These are phyloP conservation scores for Dichotomopilus funicola DNA, from an alignment of 2,329 filamentous ascomycete genomes.

Conservation along the genomic window DNA sequence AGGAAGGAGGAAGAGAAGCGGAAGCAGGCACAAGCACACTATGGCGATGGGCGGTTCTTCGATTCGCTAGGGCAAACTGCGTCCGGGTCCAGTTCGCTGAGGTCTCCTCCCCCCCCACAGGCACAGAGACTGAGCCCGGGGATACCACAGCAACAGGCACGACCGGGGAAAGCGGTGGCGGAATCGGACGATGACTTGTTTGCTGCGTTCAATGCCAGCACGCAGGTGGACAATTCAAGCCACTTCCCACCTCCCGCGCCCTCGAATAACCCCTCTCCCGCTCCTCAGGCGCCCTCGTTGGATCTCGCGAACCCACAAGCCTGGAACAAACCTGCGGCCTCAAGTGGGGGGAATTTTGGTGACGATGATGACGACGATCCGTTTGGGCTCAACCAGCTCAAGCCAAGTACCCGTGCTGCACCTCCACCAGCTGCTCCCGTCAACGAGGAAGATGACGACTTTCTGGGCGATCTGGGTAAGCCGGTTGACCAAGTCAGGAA, in stretches of 20 bases:
- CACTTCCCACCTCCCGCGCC: constrained; percentile 51
- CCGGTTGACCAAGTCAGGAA: constrained; percentile 55
- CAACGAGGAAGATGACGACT: constrained; percentile 61
- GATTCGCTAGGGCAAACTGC: constrained; percentile 55
- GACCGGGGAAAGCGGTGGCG: constrained; percentile 24
- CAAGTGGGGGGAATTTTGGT: constrained; percentile 34
- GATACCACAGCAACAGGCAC: constrained; percentile 14
- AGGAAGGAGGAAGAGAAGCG: constrained; percentile 68
- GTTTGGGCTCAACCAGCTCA: constrained; percentile 69
- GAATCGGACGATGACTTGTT: constrained; percentile 58
- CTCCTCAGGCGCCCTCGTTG: constrained; percentile 34
- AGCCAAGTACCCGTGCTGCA: constrained; percentile 31
- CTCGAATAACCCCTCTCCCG: constrained; percentile 40
- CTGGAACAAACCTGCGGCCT: constrained; percentile 39
- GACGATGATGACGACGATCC: constrained; percentile 83
- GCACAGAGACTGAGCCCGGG: background rate
- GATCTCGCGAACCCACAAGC: constrained; percentile 49
- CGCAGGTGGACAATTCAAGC: constrained; percentile 60
- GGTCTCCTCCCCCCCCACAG: constrained; percentile 35
- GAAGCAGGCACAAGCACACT: constrained; percentile 67
- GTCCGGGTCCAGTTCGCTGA: constrained; percentile 33
- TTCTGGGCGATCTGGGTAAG: constrained; percentile 57
- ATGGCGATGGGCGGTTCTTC: constrained; percentile 71
- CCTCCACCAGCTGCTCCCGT: constrained; percentile 34
- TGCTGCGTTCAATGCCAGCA: constrained; percentile 60